These are phyloP conservation scores for Clavispora santaluciae DNA, from an alignment of 805 yeast species.

Conservation along the genomic window DNA sequence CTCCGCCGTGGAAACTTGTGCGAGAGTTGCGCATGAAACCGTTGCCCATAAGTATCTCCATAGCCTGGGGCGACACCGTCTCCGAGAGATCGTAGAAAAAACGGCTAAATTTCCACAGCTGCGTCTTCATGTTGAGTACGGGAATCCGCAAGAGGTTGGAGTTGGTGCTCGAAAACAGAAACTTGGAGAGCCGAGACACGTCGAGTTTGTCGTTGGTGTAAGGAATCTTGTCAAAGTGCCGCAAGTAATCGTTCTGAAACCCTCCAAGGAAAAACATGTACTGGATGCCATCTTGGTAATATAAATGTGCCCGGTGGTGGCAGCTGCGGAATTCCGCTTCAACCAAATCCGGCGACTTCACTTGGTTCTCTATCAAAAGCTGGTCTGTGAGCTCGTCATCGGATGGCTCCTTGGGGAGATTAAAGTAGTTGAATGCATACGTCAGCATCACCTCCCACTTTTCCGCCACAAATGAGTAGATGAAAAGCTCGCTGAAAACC, in stretches of 20 bases:
- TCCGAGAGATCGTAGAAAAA: slow-evolving; percentile 26
- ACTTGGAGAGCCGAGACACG: slow-evolving; percentile 27
- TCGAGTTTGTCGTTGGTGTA: slow-evolving; percentile 32
- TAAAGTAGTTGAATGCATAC: slow-evolving; percentile 32
- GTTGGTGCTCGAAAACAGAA: slow-evolving; percentile 25
- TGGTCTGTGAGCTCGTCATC: slow-evolving; percentile 27
- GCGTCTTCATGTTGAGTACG: slow-evolving; percentile 34
- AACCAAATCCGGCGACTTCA: slow-evolving; percentile 22
- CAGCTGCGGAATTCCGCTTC: slow-evolving; percentile 41
- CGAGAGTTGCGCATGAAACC: slow-evolving; percentile 24
- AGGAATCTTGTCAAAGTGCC: slow-evolving; percentile 26
- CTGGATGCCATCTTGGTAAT: slow-evolving; percentile 28
- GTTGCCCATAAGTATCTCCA: slow-evolving; percentile 17
- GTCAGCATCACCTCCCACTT: slow-evolving; percentile 32
- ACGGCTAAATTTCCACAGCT: slow-evolving; percentile 36
- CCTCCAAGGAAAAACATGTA: slow-evolving; percentile 39
- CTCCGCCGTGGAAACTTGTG: slow-evolving; percentile 27
- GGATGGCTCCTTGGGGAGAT: slow-evolving; percentile 20
- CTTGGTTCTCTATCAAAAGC: slow-evolving; percentile 21
- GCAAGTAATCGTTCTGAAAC: slow-evolving; percentile 31
- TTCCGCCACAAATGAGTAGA: slow-evolving; percentile 29
- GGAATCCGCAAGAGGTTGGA: slow-evolving; percentile 28
- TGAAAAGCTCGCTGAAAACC: slow-evolving; percentile 29
- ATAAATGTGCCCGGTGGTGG: slow-evolving; percentile 35
- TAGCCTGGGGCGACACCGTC: slow-evolving; percentile 19